Conservation (phyloP, 768 basidiomycete genomes). For the Amanita exitialis region DNA sequence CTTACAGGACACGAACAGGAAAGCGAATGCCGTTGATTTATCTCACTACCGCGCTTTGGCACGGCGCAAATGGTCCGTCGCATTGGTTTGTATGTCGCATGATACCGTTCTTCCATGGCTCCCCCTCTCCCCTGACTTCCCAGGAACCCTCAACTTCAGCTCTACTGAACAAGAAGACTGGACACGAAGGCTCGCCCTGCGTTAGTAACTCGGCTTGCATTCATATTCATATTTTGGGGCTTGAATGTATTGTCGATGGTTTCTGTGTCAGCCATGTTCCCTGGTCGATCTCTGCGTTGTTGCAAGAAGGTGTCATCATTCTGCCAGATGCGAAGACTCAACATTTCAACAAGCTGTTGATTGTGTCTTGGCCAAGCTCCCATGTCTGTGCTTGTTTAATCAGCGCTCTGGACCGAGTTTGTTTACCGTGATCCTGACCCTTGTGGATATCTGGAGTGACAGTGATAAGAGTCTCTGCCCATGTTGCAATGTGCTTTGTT, state of each 20-base stretch:
- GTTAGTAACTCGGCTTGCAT: slow-evolving; percentile 29
- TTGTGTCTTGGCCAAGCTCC: slow-evolving; percentile 2
- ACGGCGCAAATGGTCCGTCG: slow-evolving; percentile 12
- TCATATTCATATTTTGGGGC: slow-evolving; percentile 13
- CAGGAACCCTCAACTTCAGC: slow-evolving; percentile 29
- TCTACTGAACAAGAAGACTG: slow-evolving; percentile 33
- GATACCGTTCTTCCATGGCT: slow-evolving; percentile 10
- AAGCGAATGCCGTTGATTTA: slow-evolving; percentile 13
- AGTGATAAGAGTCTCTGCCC: not conserved
- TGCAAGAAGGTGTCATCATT: slow-evolving; percentile 11
- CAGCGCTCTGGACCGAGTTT: slow-evolving; percentile 1
- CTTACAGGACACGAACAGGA: slow-evolving; percentile 21
- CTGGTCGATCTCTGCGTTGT: slow-evolving; percentile 1
- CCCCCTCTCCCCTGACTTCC: slow-evolving; percentile 9
- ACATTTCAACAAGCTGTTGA: not conserved
- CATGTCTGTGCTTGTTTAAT: not conserved
- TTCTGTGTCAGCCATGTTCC: slow-evolving; percentile 18
- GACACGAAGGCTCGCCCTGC: slow-evolving; percentile 21
- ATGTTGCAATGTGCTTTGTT: slow-evolving; percentile 16
- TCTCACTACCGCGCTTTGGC: slow-evolving; percentile 16
- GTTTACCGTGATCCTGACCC: slow-evolving; percentile 2
- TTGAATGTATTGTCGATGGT: slow-evolving; percentile 9
- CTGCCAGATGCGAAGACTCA: slow-evolving; percentile 7
- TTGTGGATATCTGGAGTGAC: not conserved
- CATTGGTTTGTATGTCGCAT: slow-evolving; percentile 2